A percentile compares a stretch with the other conserved stretches of the same genome.
These are phyloP conservation scores for Debaryomyces prosopidis DNA, from an alignment of 805 yeast species.

Conservation along the genomic window DNA sequence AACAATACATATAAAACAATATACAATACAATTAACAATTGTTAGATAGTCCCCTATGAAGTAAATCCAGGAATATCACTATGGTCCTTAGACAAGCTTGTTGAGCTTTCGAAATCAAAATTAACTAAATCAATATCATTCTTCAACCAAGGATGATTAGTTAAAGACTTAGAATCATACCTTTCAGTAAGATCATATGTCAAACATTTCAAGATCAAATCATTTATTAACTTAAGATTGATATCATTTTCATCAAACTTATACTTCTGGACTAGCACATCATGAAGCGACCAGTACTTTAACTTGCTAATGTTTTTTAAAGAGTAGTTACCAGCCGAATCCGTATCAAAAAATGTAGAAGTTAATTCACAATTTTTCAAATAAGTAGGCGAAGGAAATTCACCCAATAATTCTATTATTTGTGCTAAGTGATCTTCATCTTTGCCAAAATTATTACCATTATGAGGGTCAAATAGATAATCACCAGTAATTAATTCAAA, in stretches of 20 bases:
- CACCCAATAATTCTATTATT: constrained; percentile 54
- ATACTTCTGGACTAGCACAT: constrained; percentile 51
- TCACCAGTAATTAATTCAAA: constrained; percentile 65
- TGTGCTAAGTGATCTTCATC: constrained; percentile 68
- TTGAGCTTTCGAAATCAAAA: constrained; percentile 15
- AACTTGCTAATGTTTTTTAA: constrained; percentile 47
- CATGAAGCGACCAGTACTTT: constrained; percentile 52
- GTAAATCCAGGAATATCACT: constrained; percentile 32
- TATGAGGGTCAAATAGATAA: constrained; percentile 60
- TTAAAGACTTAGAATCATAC: constrained; percentile 54
- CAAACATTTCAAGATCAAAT: constrained; percentile 52
- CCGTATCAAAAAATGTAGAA: constrained; percentile 41
- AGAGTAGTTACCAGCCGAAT: constrained; percentile 22
- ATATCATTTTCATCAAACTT: constrained; percentile 37
- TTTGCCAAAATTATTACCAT: constrained; percentile 46
- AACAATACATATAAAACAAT: neutral
- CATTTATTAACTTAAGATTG: constrained; percentile 40
- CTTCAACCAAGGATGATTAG: constrained; percentile 53
- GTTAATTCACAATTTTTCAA: constrained; percentile 40
- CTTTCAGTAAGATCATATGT: constrained; percentile 49
- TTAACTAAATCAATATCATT: constrained; percentile 9
- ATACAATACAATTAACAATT: neutral
- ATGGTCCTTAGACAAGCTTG: constrained; percentile 22
- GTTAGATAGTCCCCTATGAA: constrained; percentile 9
- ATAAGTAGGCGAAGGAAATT: constrained; percentile 40